Conservation (phyloP, 2,329 filamentous ascomycete species). For the Juglanconis sp. region DNA sequence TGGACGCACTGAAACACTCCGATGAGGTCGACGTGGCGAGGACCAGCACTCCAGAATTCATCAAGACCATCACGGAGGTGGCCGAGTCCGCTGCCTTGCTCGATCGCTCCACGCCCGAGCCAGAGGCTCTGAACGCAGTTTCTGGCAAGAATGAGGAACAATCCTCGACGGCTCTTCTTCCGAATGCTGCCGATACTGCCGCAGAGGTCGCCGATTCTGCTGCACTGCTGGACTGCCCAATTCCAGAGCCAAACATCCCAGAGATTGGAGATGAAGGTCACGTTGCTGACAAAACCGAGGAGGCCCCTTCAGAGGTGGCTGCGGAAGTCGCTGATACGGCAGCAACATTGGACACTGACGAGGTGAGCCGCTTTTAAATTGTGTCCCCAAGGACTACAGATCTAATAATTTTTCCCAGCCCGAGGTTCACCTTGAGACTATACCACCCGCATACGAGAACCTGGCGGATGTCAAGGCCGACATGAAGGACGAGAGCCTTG, state of each 20-base stretch:
- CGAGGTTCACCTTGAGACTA: background rate
- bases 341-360: conserved; percentile 20
- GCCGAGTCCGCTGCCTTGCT: conserved; percentile 31
- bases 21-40: conserved; percentile 20
- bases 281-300: conserved; percentile 22
- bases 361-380: conserved; percentile 4
- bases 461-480: conserved; percentile 9
- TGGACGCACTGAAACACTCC: conserved; percentile 18
- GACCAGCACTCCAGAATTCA: conserved; percentile 26
- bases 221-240: conserved; percentile 42
- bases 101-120: conserved; percentile 30
- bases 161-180: conserved; percentile 36
- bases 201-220: conserved; percentile 38
- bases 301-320: conserved; percentile 37
- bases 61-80: conserved; percentile 31
- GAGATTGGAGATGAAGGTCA: conserved; percentile 29
- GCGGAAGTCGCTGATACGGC: conserved; percentile 44
- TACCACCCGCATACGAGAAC: background rate
- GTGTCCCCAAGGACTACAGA: background rate
- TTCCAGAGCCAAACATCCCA: conserved; percentile 33
- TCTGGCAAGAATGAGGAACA: conserved; percentile 32
- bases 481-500: conserved; percentile 8
- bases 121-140: conserved; percentile 30
- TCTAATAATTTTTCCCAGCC: conserved; percentile 2
- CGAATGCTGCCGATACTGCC: conserved; percentile 11